Percentiles rank a stretch among this genome's conserved stretches.
Evolutionary conservation across 2,329 filamentous ascomycete genomes (phyloP).

Genomic region (Hypoxylon sp.): DNA sequence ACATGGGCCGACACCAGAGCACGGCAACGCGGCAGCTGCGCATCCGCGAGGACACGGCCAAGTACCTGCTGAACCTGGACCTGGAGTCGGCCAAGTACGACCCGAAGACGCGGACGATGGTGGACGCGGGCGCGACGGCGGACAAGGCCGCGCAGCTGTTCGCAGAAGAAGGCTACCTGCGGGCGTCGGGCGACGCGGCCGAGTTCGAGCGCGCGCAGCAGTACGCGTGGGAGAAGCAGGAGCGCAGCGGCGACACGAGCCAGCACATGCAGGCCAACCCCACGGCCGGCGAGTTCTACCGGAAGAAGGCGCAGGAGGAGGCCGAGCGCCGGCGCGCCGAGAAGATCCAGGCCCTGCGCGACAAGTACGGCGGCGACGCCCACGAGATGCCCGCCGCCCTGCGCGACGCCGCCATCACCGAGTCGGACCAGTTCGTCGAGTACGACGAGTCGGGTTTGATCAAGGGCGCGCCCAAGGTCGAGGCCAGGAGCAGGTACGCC

Average conservation of each 20-base stretch:
- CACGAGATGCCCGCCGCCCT: constrained; percentile 66
- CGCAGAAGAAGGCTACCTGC: constrained; percentile 92
- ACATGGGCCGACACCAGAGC: constrained; percentile 93
- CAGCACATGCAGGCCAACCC: constrained; percentile 96
- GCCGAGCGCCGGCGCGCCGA: constrained; percentile 73
- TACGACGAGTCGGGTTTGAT: constrained; percentile 91
- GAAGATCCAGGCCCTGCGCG: constrained; percentile 73
- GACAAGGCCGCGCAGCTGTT: constrained; percentile 84
- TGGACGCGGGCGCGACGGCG: constrained; percentile 81
- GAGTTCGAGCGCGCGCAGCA: constrained; percentile 90
- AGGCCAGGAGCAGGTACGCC: constrained; percentile 87
- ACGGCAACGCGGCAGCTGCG: constrained; percentile 90
- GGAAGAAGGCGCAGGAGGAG: constrained; percentile 82
- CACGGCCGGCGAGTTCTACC: constrained; percentile 85
- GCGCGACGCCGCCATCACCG: constrained; percentile 73
- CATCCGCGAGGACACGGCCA: constrained; percentile 95
- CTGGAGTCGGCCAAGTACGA: constrained; percentile 97
- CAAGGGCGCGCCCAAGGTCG: constrained; percentile 82
- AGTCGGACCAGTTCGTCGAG: constrained; percentile 89
- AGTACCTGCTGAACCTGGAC: constrained; percentile 94
- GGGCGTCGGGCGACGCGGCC: constrained; percentile 86
- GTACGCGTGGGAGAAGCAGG: constrained; percentile 96
- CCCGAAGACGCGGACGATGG: constrained; percentile 91
- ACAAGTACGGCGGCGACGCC: constrained; percentile 82
- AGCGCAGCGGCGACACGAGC: constrained; percentile 78